These are phyloP conservation scores for Parathielavia appendiculata DNA, from an alignment of 495 filamentous ascomycete species.

Conservation along the genomic window DNA sequence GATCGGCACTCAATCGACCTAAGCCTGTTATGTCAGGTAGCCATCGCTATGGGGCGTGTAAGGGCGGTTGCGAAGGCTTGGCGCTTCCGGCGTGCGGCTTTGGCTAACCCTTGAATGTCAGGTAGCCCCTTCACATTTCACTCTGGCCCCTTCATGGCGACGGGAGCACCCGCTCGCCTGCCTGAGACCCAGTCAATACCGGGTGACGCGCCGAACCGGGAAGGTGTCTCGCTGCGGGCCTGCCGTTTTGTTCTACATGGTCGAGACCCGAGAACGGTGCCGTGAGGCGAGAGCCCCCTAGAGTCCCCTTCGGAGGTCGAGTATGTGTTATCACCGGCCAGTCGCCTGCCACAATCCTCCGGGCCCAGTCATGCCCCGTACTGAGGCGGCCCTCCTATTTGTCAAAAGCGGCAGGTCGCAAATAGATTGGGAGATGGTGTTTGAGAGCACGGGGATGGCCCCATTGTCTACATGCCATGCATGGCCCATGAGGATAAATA, in stretches of 20 bases:
- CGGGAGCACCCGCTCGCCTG: conserved; percentile 24
- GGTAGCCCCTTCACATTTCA: conserved; percentile 2
- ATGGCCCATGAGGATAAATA: conserved; percentile 15
- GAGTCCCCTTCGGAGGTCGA: too few species aligned
- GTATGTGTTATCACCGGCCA: not conserved
- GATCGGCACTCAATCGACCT: conserved; percentile 13
- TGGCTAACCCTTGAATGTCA: conserved; percentile 16
- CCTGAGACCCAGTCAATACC: conserved; percentile 9
- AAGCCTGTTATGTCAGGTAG: conserved; percentile 17
- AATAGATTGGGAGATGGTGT: not conserved
- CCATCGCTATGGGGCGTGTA: not conserved
- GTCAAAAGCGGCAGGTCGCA: too few species aligned
- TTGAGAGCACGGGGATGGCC: conserved; percentile 10
- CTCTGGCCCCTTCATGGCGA: not conserved
- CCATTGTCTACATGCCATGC: not conserved
- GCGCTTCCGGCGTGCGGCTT: conserved; percentile 8
- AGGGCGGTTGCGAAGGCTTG: conserved; percentile 11
- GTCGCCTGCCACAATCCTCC: not conserved
- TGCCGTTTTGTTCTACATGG: conserved; percentile 9
- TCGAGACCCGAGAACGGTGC: not conserved
- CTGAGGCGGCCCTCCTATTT: not conserved
- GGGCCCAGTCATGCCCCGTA: not conserved
- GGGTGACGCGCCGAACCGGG: conserved; percentile 24
- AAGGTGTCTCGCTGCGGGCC: conserved; percentile 26
- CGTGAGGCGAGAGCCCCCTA: not conserved